A percentile compares a stretch with the other conserved stretches of the same genome.
phyloP scores from a whole-genome alignment of 352 stramenopile genomes.

The Thraustochytrium sp. region DNA sequence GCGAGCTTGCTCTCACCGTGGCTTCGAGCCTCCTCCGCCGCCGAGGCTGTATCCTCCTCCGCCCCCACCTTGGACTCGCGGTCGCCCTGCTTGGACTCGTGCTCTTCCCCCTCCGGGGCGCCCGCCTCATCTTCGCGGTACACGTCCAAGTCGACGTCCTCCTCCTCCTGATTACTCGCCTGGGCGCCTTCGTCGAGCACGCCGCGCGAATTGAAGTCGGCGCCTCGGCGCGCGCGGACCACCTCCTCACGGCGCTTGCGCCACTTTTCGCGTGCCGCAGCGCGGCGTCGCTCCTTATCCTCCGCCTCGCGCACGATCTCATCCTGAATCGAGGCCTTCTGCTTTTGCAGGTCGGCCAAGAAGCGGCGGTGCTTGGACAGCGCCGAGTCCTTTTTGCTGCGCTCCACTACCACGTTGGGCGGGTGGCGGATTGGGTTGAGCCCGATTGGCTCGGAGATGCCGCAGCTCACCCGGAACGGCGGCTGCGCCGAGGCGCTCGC shows the following conservation, averaged over 20 bases:
- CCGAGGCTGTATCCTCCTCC: background rate
- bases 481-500: background rate
- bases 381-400: conserved; percentile 78
- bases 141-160: conserved; percentile 30
- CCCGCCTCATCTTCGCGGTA: conserved; percentile 33
- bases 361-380: conserved; percentile 80
- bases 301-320: conserved; percentile 32
- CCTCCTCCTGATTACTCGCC: background rate
- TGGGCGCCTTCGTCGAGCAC: background rate
- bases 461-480: background rate
- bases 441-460: conserved; percentile 20
- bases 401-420: conserved; percentile 51
- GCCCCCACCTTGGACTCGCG: conserved; percentile 20
- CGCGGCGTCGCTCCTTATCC: conserved; percentile 49
- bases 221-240: background rate
- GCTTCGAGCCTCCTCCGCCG: background rate
- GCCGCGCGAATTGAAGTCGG: conserved; percentile 18
- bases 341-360: conserved; percentile 74
- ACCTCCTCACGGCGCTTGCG: conserved; percentile 56
- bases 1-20: background rate
- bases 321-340: conserved; percentile 63
- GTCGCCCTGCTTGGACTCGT: background rate
- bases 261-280: conserved; percentile 51
- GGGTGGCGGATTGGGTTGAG: conserved; percentile 38
- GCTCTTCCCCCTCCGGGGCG: background rate